Percentiles rank a stretch among this genome's conserved stretches.
Evolutionary conservation across 352 stramenopile genomes (phyloP).

Genomic region (Globisporangium megalacanthum): DNA sequence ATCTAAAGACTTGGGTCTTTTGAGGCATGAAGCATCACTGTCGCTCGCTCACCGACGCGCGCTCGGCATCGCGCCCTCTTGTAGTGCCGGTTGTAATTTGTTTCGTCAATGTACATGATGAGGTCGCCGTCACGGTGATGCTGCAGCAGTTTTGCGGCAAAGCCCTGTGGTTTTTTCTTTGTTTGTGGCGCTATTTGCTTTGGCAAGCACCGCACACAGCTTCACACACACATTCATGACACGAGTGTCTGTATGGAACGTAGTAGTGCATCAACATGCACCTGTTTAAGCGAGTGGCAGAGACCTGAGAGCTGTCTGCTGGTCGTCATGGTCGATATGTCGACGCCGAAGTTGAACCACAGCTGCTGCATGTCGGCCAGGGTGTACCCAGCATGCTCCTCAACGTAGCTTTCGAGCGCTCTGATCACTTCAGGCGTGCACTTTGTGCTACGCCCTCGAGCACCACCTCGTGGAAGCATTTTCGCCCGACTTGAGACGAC

Average conservation of each 20-base stretch:
- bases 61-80: constrained; percentile 8
- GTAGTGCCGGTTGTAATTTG: constrained; percentile 20
- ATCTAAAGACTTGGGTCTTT: constrained; percentile 20
- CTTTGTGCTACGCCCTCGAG: no score
- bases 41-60: constrained; percentile 5
- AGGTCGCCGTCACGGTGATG: constrained; percentile 7
- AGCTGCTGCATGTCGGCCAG: no score
- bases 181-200: constrained; percentile 18
- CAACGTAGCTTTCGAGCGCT: no score
- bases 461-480: no score
- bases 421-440: no score
- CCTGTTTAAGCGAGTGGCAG: constrained; percentile 16
- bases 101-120: constrained; percentile 17
- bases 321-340: constrained; percentile 8
- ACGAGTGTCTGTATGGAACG: background rate
- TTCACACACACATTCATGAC: no score
- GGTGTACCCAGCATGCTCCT: no score
- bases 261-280: constrained; percentile 1
- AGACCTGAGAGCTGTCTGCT: constrained; percentile 11
- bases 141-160: background rate
- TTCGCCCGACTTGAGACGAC: no score
- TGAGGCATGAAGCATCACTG: constrained; percentile 3
- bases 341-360: background rate
- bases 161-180: constrained; percentile 15
- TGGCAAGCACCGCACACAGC: background rate